phyloP scores from a whole-genome alignment of 257 asterid species.

The Echium plantagineum region DNA sequence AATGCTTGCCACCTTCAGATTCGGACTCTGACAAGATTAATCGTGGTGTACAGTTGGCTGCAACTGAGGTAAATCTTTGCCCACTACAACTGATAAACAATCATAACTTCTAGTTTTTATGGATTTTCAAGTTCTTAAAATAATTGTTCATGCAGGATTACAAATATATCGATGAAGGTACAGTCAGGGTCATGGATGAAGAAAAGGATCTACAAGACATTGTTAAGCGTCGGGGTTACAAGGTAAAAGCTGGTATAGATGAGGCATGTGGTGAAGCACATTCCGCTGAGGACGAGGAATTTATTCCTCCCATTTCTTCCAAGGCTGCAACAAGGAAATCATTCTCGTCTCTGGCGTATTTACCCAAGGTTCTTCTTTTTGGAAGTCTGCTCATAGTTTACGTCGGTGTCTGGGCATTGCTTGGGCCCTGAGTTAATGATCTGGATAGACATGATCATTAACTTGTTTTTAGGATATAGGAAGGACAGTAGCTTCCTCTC shows the following conservation, averaged over 20 bases:
- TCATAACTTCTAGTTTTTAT: not conserved
- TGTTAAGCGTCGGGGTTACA: constrained; percentile 7
- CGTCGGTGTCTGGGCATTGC: constrained; percentile 28
- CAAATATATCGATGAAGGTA: constrained; percentile 10
- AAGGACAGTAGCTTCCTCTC: not conserved
- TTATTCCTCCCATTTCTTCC: constrained; percentile 2
- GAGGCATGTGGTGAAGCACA: not conserved
- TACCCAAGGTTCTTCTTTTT: constrained; percentile 37
- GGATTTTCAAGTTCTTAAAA: not conserved
- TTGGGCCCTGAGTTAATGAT: not conserved
- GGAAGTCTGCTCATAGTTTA: constrained; percentile 28
- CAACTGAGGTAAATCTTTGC: constrained; percentile 32
- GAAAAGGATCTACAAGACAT: constrained; percentile 8
- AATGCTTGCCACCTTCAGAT: constrained; percentile 20
- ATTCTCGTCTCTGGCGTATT: constrained; percentile 14
- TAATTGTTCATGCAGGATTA: constrained; percentile 39
- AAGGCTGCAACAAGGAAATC: constrained; percentile 7
- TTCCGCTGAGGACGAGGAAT: not conserved
- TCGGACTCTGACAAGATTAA: constrained; percentile 15
- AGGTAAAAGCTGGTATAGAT: constrained; percentile 7
- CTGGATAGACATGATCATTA: not conserved
- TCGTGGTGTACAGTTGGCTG: constrained; percentile 14
- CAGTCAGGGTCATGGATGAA: constrained; percentile 5
- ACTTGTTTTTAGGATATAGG: not conserved
- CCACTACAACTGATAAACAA: not conserved